Evolutionary conservation across 805 yeast species (phyloP).

Genomic region (Maudiozyma serrabonitensis): DNA sequence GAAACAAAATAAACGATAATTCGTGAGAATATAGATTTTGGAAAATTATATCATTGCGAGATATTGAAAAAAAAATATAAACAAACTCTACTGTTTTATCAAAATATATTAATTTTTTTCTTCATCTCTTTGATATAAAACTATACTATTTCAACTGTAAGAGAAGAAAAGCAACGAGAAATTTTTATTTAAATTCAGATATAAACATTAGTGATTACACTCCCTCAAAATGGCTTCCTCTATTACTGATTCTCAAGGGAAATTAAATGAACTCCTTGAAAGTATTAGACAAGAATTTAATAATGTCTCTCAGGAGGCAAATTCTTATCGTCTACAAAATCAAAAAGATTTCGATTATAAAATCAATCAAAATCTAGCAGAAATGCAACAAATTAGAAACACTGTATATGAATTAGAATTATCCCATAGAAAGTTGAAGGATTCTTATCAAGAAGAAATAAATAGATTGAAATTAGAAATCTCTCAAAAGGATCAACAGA

Average conservation of each 20-base stretch:
- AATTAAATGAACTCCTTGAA: constrained; percentile 72
- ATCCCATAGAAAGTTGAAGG: constrained; percentile 92
- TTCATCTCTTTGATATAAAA: background rate
- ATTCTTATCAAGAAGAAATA: constrained; percentile 91
- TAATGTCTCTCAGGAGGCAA: constrained; percentile 73
- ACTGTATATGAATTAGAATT: constrained; percentile 88
- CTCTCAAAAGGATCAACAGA: constrained; percentile 65
- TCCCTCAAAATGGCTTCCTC: constrained; percentile 12
- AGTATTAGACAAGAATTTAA: constrained; percentile 90
- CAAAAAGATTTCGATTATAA: constrained; percentile 89
- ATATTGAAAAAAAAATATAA: too few relatives aligned
- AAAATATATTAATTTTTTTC: background rate
- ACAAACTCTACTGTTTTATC: background rate
- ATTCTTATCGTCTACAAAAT: constrained; percentile 66
- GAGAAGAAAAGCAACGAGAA: too few relatives aligned
- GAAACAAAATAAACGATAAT: background rate
- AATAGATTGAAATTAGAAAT: constrained; percentile 75
- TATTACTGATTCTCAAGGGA: constrained; percentile 21
- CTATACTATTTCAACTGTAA: background rate
- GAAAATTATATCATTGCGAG: too few relatives aligned
- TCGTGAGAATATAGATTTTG: background rate
- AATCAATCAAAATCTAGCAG: constrained; percentile 83
- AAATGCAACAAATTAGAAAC: constrained; percentile 87
- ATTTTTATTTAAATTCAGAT: too few relatives aligned
- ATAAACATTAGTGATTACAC: too few relatives aligned